Base-by-base conservation (phyloP, 2,329 filamentous ascomycete species). In the Neodidymelliopsis sp. region DNA sequence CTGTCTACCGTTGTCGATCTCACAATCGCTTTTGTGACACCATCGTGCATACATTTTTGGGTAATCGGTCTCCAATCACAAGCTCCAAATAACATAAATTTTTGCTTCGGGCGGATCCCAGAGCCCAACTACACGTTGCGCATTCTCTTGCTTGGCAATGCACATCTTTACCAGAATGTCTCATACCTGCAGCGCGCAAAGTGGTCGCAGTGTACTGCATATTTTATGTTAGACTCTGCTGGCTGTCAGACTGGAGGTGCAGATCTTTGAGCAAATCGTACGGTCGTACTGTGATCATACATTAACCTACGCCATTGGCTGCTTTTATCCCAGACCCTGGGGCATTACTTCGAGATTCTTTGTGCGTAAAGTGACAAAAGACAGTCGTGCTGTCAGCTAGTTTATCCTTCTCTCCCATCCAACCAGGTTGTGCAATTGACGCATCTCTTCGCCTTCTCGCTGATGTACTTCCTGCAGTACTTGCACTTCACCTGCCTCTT, bases 401-500 rank as follows among this genome's bases (percentile, higher is more conserved):
- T 13, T 29, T n/a, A 11, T 13, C 15, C 79, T 56, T 83, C 80
- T 50, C 80, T 74, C 6, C 80, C 81, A 67, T 84, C 82, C 53
- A 78, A 70, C 81, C 81, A 84, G 53, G 77, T 82, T 8, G 81
- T 82, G 61, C 82, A 84, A 57, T 83, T 81, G 3, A 82, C 68
- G 65, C 81, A 84, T 5, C 81, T 74, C 53, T 75, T 62, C 47
- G 85, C 86, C 79, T 85, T 85, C 40, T 83, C 80, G 60, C 81
- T 86, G 48, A 88, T 84, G 18, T 69, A 75, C 70, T 85, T 84
- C 51, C 80, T 77, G 65, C 86, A 89, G 62, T 87, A 90, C 63
- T 76, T 81, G 74, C 87, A 91, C 71, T 84, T 87, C 41, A 85
- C 78, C 19, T 81, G 84, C 57, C 82, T 84, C 75, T 89, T 90